A percentile compares a stretch with the other conserved stretches of the same genome.
phyloP scores from a whole-genome alignment of 768 basidiomycete species.

The Lyophyllum shimeji region DNA sequence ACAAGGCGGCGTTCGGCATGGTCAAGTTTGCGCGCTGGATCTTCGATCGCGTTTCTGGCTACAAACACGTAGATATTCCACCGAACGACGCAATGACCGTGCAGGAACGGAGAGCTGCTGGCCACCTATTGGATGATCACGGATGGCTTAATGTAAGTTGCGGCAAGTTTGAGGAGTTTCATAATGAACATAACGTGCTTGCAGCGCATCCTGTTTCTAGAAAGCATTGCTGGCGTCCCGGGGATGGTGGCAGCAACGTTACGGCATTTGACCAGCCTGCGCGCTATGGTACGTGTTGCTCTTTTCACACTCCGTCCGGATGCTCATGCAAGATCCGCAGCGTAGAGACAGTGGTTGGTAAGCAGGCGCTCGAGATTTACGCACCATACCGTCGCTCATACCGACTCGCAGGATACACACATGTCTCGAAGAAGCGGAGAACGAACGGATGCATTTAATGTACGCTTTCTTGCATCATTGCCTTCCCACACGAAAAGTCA shows the following conservation, averaged over 20 bases:
- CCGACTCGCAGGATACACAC: conserved; percentile 86
- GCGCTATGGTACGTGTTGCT: conserved; percentile 67
- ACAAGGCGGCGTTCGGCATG: conserved; percentile 69
- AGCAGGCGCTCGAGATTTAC: conserved; percentile 12
- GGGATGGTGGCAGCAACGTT: conserved; percentile 93
- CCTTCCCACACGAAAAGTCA: not conserved
- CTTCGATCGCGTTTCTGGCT: conserved; percentile 86
- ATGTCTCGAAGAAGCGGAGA: conserved; percentile 91
- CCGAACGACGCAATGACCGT: conserved; percentile 63
- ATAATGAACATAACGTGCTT: not conserved
- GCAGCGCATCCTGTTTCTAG: conserved; percentile 63
- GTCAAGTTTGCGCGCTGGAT: conserved; percentile 59
- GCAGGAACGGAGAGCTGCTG: conserved; percentile 69
- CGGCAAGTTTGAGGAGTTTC: not conserved
- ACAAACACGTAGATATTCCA: conserved; percentile 73
- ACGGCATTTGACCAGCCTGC: conserved; percentile 84
- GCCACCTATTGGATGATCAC: conserved; percentile 70
- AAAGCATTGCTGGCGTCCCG: conserved; percentile 92
- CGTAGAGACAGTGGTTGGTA: conserved; percentile 54
- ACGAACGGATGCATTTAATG: conserved; percentile 96
- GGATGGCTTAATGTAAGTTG: conserved; percentile 72
- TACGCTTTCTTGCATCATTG: conserved; percentile 29
- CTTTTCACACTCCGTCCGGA: not conserved
- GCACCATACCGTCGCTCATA: conserved; percentile 34
- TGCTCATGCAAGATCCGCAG: conserved; percentile 25